These are phyloP conservation scores for Vitis vinifera DNA, from an alignment of 164 flowering plant species.

Conservation along the genomic window DNA sequence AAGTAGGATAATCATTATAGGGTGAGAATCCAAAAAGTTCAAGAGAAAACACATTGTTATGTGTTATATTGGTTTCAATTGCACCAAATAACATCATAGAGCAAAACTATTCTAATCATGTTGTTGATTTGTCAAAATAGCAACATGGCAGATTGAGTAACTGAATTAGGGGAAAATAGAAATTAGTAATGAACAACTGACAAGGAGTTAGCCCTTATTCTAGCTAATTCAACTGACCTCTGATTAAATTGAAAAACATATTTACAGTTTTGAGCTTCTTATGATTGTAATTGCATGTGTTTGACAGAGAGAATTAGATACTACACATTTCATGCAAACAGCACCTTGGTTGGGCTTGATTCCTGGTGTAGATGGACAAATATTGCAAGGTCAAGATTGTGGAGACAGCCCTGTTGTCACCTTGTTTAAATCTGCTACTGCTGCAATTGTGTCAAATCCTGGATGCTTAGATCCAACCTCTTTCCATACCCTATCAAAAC, in stretches of 20 bases:
- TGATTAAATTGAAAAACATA: not conserved
- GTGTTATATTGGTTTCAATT: no score
- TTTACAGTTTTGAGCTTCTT: constrained; percentile 13
- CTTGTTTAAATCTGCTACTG: constrained; percentile 78
- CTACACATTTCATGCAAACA: constrained; percentile 83
- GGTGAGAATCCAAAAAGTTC: no score
- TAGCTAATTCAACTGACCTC: not conserved
- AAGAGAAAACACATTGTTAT: no score
- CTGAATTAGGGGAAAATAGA: no score
- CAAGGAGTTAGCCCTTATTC: not conserved
- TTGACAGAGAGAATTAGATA: constrained; percentile 84
- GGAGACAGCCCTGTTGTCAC: constrained; percentile 83
- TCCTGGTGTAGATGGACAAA: constrained; percentile 88
- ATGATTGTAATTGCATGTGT: constrained; percentile 13
- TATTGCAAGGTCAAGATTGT: constrained; percentile 56
- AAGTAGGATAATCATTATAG: no score
- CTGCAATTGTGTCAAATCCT: constrained; percentile 61
- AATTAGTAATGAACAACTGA: no score
- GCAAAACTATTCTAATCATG: no score
- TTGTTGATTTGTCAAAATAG: no score
- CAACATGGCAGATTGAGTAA: no score
- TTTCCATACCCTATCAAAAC: constrained; percentile 78
- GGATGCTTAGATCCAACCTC: constrained; percentile 55
- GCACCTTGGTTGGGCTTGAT: constrained; percentile 96
- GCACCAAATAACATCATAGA: no score